Base-by-base conservation (phyloP, 169 alveolate species). In the Eimeria tenella region DNA sequence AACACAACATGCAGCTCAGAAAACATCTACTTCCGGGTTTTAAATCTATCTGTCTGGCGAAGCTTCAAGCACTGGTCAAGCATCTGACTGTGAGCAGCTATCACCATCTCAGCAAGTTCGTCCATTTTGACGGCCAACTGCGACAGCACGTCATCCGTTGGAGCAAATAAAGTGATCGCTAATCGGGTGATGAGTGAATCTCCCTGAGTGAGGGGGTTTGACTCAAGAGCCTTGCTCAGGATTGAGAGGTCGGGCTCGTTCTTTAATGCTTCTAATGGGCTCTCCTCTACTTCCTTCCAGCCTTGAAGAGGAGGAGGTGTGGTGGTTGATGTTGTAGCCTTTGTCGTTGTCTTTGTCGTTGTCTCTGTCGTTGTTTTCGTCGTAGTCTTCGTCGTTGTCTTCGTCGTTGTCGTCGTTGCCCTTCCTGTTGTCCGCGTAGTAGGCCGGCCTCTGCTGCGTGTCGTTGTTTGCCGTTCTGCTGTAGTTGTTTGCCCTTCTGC, bases 141-240 rank as follows among this genome's bases (percentile, higher is more conserved):
- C 5, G 63, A 9, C 42, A 86, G 68, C 31, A 82, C 93, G 5
- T 65, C 65, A 23, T 86, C 93, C 8, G 77, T 52, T 19, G 93
- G 93, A 4, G 93, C 93, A 68, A 86, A 86, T 21, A 86, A 55
- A 7, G 93, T 86, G 70, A 86, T 86, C 13, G 93, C 93, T 11
- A 86, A 31, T 21, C 77, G 93, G 17, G 60, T 86, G 70, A 86
- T 21, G 21, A 86, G 53, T 5, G 93, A 62, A 70, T 86, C 93
- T 0, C 93, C 93, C 21, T 86, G 82, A 4, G 77, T 21, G 19
- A 86, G 60, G 15, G 93, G 93, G 17, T 86, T 86, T 42, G 62
- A 65, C 10, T 63, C 77, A 49, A 86, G 63, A 10, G 77, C 68
- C 49, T 68, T 31, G 17, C 83, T 25, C 15, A 86, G 93, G 49